Conservation (phyloP, 208 protist species). For the Wallacemonas sp. region DNA sequence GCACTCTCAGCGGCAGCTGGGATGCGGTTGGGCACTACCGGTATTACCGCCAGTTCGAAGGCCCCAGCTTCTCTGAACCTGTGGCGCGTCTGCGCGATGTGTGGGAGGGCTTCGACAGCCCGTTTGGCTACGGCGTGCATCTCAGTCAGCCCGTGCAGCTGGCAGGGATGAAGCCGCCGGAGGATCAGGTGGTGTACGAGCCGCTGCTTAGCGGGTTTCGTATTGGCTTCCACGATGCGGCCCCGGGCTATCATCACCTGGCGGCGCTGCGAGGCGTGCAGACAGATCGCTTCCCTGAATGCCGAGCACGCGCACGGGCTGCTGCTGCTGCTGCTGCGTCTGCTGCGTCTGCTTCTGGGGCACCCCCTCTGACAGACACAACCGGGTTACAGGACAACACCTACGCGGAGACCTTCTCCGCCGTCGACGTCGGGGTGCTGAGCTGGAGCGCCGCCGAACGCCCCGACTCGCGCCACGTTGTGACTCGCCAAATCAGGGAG, state of each 20-base stretch:
- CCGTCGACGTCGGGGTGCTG: conserved; percentile 47
- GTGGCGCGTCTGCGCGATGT: conserved; percentile 55
- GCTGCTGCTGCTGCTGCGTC: background rate
- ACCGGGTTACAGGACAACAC: too few relatives aligned
- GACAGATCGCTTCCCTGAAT: conserved; percentile 26
- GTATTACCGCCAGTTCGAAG: conserved; percentile 39
- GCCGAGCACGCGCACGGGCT: background rate
- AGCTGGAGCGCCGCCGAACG: conserved; percentile 76
- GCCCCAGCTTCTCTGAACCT: conserved; percentile 67
- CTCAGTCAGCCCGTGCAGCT: conserved; percentile 55
- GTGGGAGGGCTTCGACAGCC: conserved; percentile 76
- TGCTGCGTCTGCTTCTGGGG: background rate
- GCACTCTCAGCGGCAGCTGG: background rate
- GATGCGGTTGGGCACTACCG: conserved; percentile 3
- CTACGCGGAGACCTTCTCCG: conserved; percentile 11
- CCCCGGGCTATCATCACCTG: conserved; percentile 53
- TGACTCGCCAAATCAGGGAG: conserved; percentile 70
- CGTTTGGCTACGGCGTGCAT: conserved; percentile 73
- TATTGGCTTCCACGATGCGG: conserved; percentile 68
- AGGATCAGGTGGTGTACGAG: conserved; percentile 76
- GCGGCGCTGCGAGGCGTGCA: conserved; percentile 37
- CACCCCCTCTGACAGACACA: background rate
- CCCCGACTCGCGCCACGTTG: conserved; percentile 75
- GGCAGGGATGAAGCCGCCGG: conserved; percentile 53
- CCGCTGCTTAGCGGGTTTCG: conserved; percentile 85